phyloP scores from a whole-genome alignment of 2,329 filamentous ascomycete species.

The Exutisphaerella laricina region DNA sequence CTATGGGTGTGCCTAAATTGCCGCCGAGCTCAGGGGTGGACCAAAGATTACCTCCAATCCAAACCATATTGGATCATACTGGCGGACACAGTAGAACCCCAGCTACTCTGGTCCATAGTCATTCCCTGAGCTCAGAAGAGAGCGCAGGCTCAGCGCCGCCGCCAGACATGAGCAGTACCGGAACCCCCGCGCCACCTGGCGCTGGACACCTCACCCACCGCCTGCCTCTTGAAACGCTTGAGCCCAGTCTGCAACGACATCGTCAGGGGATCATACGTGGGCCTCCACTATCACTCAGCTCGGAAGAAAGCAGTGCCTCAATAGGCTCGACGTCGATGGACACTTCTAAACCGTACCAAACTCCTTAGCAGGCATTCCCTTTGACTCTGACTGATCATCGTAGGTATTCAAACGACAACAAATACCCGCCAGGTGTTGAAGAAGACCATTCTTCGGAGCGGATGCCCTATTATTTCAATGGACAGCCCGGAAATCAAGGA shows the following conservation, averaged over 20 bases:
- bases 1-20: not conserved
- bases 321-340: slow-evolving; percentile 15
- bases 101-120: slow-evolving; percentile 13
- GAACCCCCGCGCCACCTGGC: not conserved
- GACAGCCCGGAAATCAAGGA: slow-evolving; percentile 1
- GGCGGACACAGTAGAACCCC: slow-evolving; percentile 8
- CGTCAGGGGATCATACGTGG: not conserved
- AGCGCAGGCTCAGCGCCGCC: slow-evolving; percentile 12
- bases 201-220: slow-evolving; percentile 1
- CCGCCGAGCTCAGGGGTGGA: slow-evolving; percentile 11
- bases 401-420: not conserved
- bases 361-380: slow-evolving; percentile 3
- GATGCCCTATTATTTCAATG: not conserved
- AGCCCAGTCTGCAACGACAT: slow-evolving; percentile 11
- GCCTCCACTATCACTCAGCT: slow-evolving; percentile 11
- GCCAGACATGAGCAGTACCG: not conserved
- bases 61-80: slow-evolving; percentile 19
- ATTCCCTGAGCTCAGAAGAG: slow-evolving; percentile 22
- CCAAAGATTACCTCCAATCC: slow-evolving; percentile 20
- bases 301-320: slow-evolving; percentile 20
- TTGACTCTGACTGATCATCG: not conserved
- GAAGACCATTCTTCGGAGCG: not conserved
- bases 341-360: slow-evolving; percentile 16
- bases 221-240: slow-evolving; percentile 11
- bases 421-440: not conserved